These are phyloP conservation scores for Arachis hypogaea DNA, from an alignment of 306 rosid species.

Conservation along the genomic window DNA sequence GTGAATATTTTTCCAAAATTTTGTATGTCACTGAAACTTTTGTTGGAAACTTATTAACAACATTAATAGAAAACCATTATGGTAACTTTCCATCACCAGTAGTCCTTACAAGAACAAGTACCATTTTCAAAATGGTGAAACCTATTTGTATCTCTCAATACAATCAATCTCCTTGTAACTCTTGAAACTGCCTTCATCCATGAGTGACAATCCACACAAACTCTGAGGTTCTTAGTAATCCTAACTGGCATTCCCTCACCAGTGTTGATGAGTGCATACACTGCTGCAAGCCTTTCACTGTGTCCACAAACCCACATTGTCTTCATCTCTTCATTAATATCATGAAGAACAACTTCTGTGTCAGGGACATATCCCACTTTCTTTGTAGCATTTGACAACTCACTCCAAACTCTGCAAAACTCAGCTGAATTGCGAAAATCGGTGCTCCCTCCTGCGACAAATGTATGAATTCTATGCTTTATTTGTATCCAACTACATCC, in stretches of 20 bases:
- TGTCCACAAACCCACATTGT: slow-evolving; percentile 59
- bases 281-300: slow-evolving; percentile 59
- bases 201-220: slow-evolving; percentile 64
- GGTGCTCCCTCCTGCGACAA: slow-evolving; percentile 60
- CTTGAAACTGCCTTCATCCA: slow-evolving; percentile 63
- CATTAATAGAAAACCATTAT: background rate
- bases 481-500: slow-evolving; percentile 67
- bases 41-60: no score
- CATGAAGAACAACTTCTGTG: slow-evolving; percentile 61
- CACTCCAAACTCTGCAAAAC: slow-evolving; percentile 49
- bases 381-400: slow-evolving; percentile 46
- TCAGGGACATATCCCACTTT: slow-evolving; percentile 50
- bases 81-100: slow-evolving; percentile 48
- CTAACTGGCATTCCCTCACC: slow-evolving; percentile 54
- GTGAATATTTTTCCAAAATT: no score
- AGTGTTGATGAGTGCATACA: slow-evolving; percentile 52
- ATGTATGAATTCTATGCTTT: slow-evolving; percentile 49
- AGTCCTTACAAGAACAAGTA: slow-evolving; percentile 63
- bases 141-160: slow-evolving; percentile 62
- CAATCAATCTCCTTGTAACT: slow-evolving; percentile 48
- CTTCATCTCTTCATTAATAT: slow-evolving; percentile 53
- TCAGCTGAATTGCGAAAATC: slow-evolving; percentile 52
- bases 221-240: slow-evolving; percentile 62
- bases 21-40: no score
- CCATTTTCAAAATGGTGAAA: slow-evolving; percentile 68